A percentile compares a stretch with the other conserved stretches of the same genome.
phyloP scores from a whole-genome alignment of 139 green algal species.

The Chlorella sorokiniana region DNA sequence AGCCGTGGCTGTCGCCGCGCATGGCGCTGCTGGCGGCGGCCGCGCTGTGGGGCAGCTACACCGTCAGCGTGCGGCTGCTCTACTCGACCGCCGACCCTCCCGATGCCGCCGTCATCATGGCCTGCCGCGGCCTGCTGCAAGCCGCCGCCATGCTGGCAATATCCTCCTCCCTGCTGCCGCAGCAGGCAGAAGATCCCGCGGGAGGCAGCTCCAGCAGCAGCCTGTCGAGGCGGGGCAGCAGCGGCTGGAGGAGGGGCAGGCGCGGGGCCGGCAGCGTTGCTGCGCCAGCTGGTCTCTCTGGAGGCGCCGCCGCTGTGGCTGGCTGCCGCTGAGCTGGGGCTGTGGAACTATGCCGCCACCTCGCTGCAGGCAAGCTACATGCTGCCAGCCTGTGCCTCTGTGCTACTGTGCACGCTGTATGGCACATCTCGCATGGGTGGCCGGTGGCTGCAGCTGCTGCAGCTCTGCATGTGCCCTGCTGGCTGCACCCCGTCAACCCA shows the following conservation, averaged over 20 bases:
- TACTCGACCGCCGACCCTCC: constrained; percentile 9
- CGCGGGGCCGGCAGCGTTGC: not conserved
- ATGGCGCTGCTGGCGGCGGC: constrained; percentile 5
- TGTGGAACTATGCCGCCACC: constrained; percentile 20
- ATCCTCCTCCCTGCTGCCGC: not conserved
- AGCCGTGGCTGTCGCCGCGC: not conserved
- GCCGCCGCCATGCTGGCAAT: not conserved
- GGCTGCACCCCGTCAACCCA: too few relatives aligned
- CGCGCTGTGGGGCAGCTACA: constrained; percentile 41
- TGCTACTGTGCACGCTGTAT: not conserved
- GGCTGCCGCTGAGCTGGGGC: constrained; percentile 24
- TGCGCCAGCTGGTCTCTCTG: not conserved
- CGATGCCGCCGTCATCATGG: constrained; percentile 7
- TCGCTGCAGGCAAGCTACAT: constrained; percentile 26
- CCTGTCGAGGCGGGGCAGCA: not conserved
- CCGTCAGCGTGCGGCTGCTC: constrained; percentile 25
- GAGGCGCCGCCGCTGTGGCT: constrained; percentile 17
- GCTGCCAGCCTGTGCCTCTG: not conserved
- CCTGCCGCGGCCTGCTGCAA: constrained; percentile 31
- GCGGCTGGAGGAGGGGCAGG: not conserved
- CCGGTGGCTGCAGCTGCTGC: not conserved
- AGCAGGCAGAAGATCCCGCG: too few relatives aligned
- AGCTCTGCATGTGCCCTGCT: too few relatives aligned
- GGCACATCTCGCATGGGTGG: too few relatives aligned
- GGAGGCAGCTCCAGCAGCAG: not conserved